Evolutionary conservation across 805 yeast genomes (phyloP), one percentile per base, ranked within the genome.

Genomic region (Candida oleophila): DNA sequence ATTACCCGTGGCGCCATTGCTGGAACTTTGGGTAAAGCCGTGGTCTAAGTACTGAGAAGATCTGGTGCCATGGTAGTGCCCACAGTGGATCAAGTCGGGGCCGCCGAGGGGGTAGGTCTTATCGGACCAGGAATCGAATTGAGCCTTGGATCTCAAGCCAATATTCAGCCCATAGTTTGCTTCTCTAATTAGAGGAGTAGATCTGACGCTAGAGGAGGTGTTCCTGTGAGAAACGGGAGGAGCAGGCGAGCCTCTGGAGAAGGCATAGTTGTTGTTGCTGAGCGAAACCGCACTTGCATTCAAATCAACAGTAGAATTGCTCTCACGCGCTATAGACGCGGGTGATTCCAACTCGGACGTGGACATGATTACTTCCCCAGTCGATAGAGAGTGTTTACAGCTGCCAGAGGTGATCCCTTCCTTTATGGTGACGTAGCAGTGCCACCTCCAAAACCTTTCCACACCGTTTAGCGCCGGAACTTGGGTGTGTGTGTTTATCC

Each of bases 51-150:
- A 68, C 25, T 52, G 57, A 7, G 61, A 52, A 14, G 67, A 59
- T 32, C 62, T 51, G 9, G 62, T 52, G 2, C 74, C 73, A 41
- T 51, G 60, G 51, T 66, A 64, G 25, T 60, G 56, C 21, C 71
- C 74, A 61, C 65, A 64, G 51, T 71, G 76, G 11, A 69, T 44
- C 47, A 71, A 59, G 49, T 71, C 74, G 11, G 71, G 66, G 1
- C 74, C 71, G 1, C 77, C 77, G 3, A 49, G 18, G 25, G 40
- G 45, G 12, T 7, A 39, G 9, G 16, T 36, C 19, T 41, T 32
- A 12, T 35, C 45, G 21, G 7, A 12, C 45, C 45, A 42, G 12
- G 22, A 14, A 22, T 48, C 45, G 16, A 50, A 37, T 32, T 61
- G 61, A n/a, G 57, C 52, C 43, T 49, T 49, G 9, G 64, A 38